Base-by-base conservation (phyloP, 2,329 filamentous ascomycete species). In the Botryotinia convoluta region DNA sequence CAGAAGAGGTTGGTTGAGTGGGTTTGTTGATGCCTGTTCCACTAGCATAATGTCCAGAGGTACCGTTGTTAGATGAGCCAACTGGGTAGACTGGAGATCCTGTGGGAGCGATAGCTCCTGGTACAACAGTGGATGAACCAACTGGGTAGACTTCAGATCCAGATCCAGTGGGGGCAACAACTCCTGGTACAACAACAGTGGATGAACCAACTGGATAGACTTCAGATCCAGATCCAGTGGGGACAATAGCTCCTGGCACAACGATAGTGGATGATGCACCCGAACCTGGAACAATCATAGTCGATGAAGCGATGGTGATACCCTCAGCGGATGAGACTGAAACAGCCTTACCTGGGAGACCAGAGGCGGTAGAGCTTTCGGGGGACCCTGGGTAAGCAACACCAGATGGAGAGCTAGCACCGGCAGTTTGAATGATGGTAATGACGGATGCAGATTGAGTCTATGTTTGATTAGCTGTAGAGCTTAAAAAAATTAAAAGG, bases 401-500 rank as follows among this genome's bases (percentile, higher is more conserved):
- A 26, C 42, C 44, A 37, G 59, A 64, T 29, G 69, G 42, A 18
- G 35, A 45, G 45, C 59, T 51, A 64, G 26, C 42, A 71, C 57
- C 18, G n/a, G 44, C 69, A 32, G 69, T 71, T 62, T 64, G 59
- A 32, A 29, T 63, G 51, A 71, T 18, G 18, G 69, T 71, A 26
- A 71, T 39, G 59, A 71, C 37, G 1, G 69, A 71, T 64, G 59
- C 42, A 45, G 69, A 20, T 64, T 71, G 59, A 16, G 69, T 71
- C 69, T 64, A 51, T 16, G 26, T 5, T 32, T 54, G 32, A 51
- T 71, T 65, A 71, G 60, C 20, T 42, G 12, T 22, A 39, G 39
- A 51, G 42, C 39, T 39, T 7, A 3, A 54, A 54, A 16, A 1
- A 16, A 6, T 32, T 32, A 39, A 0, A 16, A 20, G 32, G 22